Base-by-base conservation (phyloP, 306 rosid genomes). In the Rosa rugosa region DNA sequence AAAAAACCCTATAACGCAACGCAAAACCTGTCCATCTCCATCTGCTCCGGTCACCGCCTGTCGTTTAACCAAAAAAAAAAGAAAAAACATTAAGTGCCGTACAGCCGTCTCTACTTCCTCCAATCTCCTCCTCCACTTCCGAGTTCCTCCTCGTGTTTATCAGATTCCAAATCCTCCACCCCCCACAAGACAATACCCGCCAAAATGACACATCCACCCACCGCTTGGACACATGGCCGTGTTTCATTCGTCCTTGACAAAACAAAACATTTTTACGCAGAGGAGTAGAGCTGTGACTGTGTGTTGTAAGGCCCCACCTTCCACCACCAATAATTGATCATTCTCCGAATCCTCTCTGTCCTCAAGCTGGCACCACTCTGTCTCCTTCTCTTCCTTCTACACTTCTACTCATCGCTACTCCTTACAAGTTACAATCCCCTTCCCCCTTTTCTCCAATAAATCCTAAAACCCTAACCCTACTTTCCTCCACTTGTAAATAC, bases 281-380 rank as follows among this genome's bases (percentile, higher is more conserved):
- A 60, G 36, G 44, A 67, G 22, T 7, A 38, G 3, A 22, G 46
- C 73, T 25, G n/a, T n/a, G n/a, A n/a, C n/a, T 22, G 4, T 2
- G 31, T 27, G 22, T 11, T 31, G 2, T 27, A 46, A 2, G 74
- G 79, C 9, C 79, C 91, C 83, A 86, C 76, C 49, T 31, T 6
- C 69, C 83, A 73, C 82, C 86, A 63, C 89, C 94, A 92, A 88
- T 92, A 90, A 92, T 92, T 92, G 91, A 88, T 91, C 87, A 81
- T 77, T 77, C 90, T 60, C 31, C 86, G 41, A 82, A 87, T 80
- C 89, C 88, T 66, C 71, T 80, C 93, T 87, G 95, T 85, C 65
- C 76, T 82, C 90, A 79, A 85, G 89, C 91, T 88, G 95, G 84
- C 95, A 88, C 84, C 76, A 27, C 68, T 59, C 68, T 59, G 79